Base-by-base conservation (phyloP, 345 rosid genomes). In the Geranium rotundifolium region DNA sequence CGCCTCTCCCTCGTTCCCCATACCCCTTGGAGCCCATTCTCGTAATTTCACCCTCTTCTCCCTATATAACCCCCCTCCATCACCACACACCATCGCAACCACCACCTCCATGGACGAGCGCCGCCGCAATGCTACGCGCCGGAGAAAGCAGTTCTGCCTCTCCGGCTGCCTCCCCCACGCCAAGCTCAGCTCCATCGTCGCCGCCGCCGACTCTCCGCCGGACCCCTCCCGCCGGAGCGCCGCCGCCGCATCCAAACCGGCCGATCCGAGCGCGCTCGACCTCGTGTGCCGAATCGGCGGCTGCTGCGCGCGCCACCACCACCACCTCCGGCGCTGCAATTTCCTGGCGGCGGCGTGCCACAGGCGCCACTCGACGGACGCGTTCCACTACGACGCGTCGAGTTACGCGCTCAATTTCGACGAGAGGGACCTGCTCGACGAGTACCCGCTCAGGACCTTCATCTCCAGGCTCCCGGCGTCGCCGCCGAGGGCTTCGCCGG, bases 371-470 rank as follows among this genome's bases (percentile, higher is more conserved):
- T 65, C 77, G 4, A 65, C 79, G 1, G 66, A 59, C 1, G 76
- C 69, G 17, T 76, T 77, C 39, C 66, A 20, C 4, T 82, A 82
- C 29, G 79, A 82, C 57, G 69, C 82, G 0, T 59, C 50, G 55
- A 82, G 81, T 56, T 82, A 82, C 60, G 65, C 87, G 0, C 57
- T 80, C 46, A 82, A 82, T 64, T 82, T 82, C 15, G 84, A 82
- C 1, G 80, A 77, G 1, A 77, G 78, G 2, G 15, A 13, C 3
- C 12, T 20, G 14, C 57, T 14, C 4, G 59, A 60, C 34, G 59
- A 67, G 19, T 0, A 54, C 1, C 65, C 56, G 0, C 54, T n/a
- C n/a, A 59, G 63, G 72, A 67, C 15, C 55, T 67, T 67, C 64
- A 29, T 46, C 19, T 61, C 70, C 9, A 55, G 70, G 65, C 55